Conservation (phyloP, 768 basidiomycete genomes). For the Artomyces pyxidatus region DNA sequence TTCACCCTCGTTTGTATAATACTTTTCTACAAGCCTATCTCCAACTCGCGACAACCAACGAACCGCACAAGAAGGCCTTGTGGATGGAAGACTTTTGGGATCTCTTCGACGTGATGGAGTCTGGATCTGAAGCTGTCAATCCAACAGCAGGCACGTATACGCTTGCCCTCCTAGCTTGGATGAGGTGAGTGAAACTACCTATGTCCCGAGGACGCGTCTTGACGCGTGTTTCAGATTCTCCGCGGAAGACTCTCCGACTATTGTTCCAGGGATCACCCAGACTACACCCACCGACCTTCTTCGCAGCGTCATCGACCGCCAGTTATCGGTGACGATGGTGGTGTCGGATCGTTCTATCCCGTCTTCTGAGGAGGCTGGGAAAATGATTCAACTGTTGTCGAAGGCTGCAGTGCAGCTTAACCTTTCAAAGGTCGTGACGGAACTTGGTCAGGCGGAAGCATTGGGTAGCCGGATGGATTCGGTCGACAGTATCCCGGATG, state of each 20-base stretch:
- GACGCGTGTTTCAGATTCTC: slow-evolving; percentile 29
- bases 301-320: slow-evolving; percentile 33
- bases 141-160: slow-evolving; percentile 62
- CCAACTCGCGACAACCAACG: slow-evolving; percentile 44
- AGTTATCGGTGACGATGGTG: slow-evolving; percentile 42
- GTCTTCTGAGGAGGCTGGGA: slow-evolving; percentile 45
- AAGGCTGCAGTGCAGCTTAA: slow-evolving; percentile 51
- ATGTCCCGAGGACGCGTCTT: not conserved
- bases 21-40: slow-evolving; percentile 59
- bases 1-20: slow-evolving; percentile 48
- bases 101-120: slow-evolving; percentile 53
- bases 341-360: slow-evolving; percentile 50
- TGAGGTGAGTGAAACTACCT: slow-evolving; percentile 32
- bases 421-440: slow-evolving; percentile 39
- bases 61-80: slow-evolving; percentile 31
- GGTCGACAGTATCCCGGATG: slow-evolving; percentile 49
- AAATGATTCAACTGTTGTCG: slow-evolving; percentile 49
- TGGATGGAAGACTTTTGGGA: slow-evolving; percentile 62
- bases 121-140: slow-evolving; percentile 32
- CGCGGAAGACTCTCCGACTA: slow-evolving; percentile 20
- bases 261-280: slow-evolving; percentile 7
- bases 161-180: slow-evolving; percentile 52
- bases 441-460: slow-evolving; percentile 48
- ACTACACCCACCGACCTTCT: slow-evolving; percentile 21
- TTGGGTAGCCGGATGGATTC: slow-evolving; percentile 36